Evolutionary conservation across 495 filamentous ascomycete species (phyloP), one percentile per base, ranked within the genome.

Genomic region (Aspergillus sclerotioniger): DNA sequence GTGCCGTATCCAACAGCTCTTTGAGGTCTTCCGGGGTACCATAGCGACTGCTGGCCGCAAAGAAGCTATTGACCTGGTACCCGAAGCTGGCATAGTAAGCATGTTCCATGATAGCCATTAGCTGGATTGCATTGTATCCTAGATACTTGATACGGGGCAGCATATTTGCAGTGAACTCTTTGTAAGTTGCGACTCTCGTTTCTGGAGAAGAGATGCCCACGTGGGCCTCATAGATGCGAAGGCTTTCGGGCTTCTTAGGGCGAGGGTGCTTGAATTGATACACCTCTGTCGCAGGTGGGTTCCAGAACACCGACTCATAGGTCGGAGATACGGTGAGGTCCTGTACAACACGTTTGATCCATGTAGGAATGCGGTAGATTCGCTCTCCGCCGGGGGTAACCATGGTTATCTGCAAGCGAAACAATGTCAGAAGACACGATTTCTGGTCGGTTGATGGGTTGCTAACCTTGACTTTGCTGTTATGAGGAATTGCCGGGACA

Each of bases 21-120:
- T 96, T 98, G 67, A 98, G 76, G 56, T 98, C 94, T 66, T 98
- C 94, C 0, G 95, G 94, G 12, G 86, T 83, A 50, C 94, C 94
- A 66, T 96, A 98, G 59, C 94, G 86, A 71, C 92, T 97, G 71
- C 92, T 97, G 1, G 92, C 93, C 39, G 94, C 95, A 67, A 98
- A 98, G 81, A 98, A 98, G 75, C 88, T 96, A 73, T 96, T 98
- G 64, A 98, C 84, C 69, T 98, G 94, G 73, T 98, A 98, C 33
- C 94, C 94, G 66, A 98, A 98, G 64, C 93, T 97, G 61, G 94
- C 94, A 72, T 98, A 98, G 78, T 98, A 98, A 28, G 94, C 93
- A 75, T 98, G 94, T 70, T 98, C 94, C 91, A 98, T 98, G 64
- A 98, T 82, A 41, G 94, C 94, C 94, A 98, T 98, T 62, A 98